phyloP scores from a whole-genome alignment of 768 basidiomycete genomes.

The Lactarius hatsudake region DNA sequence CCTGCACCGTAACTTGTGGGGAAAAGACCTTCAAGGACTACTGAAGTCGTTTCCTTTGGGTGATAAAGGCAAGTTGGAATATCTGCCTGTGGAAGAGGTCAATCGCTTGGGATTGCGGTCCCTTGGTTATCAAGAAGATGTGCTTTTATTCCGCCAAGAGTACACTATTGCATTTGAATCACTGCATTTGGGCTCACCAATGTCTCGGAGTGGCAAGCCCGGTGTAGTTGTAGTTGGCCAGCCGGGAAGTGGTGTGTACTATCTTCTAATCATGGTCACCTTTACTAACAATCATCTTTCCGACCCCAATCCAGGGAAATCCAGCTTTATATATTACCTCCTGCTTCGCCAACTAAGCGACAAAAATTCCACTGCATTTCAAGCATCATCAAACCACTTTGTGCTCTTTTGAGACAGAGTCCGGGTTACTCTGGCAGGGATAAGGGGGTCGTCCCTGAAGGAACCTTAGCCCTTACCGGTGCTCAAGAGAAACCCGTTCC shows the following conservation, averaged over 20 bases:
- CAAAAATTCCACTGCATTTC: neutral
- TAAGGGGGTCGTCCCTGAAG: neutral
- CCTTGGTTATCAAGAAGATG: neutral
- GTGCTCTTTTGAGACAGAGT: neutral
- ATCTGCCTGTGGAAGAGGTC: neutral
- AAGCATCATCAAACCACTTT: neutral
- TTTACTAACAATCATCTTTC: no score
- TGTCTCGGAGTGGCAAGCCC: neutral
- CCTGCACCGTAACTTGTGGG: neutral
- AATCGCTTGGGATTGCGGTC: neutral
- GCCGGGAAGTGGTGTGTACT: neutral
- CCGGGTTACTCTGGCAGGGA: neutral
- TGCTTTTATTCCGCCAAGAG: neutral
- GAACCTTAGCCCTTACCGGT: neutral
- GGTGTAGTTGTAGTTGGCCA: neutral
- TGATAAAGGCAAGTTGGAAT: neutral
- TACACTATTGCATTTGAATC: neutral
- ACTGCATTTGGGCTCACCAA: neutral
- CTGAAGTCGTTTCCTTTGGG: neutral
- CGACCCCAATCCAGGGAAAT: neutral
- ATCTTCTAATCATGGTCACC: neutral
- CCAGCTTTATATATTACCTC: neutral
- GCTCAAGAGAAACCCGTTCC: accelerated
- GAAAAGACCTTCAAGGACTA: no score
- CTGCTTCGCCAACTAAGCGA: neutral